These are phyloP conservation scores for Candida takata DNA, from an alignment of 805 yeast species.

Conservation along the genomic window DNA sequence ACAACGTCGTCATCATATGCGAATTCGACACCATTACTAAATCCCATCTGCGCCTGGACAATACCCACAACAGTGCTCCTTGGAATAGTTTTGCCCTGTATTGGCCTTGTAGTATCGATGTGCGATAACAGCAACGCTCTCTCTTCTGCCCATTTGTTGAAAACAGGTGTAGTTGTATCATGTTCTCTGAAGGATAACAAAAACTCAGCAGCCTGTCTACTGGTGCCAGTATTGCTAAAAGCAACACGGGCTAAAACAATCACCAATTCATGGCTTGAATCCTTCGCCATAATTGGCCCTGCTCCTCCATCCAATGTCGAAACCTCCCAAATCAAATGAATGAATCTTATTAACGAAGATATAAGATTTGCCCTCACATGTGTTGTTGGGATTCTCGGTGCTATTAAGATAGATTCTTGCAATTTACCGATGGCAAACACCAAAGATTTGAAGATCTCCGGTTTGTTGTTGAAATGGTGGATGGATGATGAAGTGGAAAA, in stretches of 20 bases:
- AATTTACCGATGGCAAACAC: conserved; percentile 24
- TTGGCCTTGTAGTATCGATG: not conserved
- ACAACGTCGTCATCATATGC: conserved; percentile 56
- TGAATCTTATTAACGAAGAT: conserved; percentile 13
- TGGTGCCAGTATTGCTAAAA: conserved; percentile 38
- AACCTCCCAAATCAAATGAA: conserved; percentile 22
- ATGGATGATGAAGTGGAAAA: conserved; percentile 15
- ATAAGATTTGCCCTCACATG: conserved; percentile 18
- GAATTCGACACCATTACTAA: conserved; percentile 55
- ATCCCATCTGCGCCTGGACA: conserved; percentile 35
- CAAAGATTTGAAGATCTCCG: conserved; percentile 18
- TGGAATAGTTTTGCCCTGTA: conserved; percentile 11
- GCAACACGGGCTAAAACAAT: conserved; percentile 48
- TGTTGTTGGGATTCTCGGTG: conserved; percentile 20
- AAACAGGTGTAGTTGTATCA: conserved; percentile 22
- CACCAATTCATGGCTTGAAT: conserved; percentile 36
- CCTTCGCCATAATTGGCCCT: conserved; percentile 23
- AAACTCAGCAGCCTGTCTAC: conserved; percentile 31
- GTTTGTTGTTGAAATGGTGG: conserved; percentile 15
- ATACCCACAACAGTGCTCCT: conserved; percentile 15
- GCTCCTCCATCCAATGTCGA: conserved; percentile 7
- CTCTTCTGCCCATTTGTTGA: conserved; percentile 39
- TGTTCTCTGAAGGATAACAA: conserved; percentile 31
- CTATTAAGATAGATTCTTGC: conserved; percentile 26
- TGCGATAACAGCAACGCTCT: conserved; percentile 34